Evolutionary conservation across 805 yeast species (phyloP), one percentile per base, ranked within the genome.

Genomic region (Myxozyma vanderwaltii): DNA sequence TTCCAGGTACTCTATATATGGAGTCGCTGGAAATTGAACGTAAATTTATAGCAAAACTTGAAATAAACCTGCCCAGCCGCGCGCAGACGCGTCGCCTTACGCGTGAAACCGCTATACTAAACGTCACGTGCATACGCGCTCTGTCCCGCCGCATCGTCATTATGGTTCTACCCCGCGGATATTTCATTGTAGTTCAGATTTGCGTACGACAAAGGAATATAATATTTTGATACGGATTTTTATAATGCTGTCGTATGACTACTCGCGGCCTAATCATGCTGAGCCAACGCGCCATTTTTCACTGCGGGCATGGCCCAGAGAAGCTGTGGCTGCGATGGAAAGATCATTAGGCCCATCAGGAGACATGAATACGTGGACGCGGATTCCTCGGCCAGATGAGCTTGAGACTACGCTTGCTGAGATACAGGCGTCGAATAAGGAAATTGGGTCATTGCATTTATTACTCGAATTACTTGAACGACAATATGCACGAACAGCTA

Each of bases 401-500:
- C 51, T 59, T 26, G 63, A 59, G 41, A 15, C 7, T 7, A 44
- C 45, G 7, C 54, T 59, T 19, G 63, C 33, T 3, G 54, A 27
- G 45, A 17, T 40, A 13, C 48, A 17, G 15, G 6, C 6, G 5
- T 29, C 46, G 23, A 17, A 24, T 19, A 17, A 23, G 10, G 63
- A 50, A 15, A 29, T 59, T 13, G 44, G 40, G 23, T 56, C 63
- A 15, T 5, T 35, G 5, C 51, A 44, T 19, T 15, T 59, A 13
- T 12, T 58, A 24, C 49, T 56, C 8, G 63, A 59, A 36, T 26
- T 59, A n/a, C 40, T 58, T 43, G 63, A 59, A 23, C 50, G 63
- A n/a, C 63, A 59, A 31, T 56, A 58, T 13, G 63, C 63, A 4
- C 52, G 63, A 13, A 59, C 63, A 4, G 23, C 58, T 21, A 58